Evolutionary conservation across 371 early-diverging fungal genomes (phyloP), one percentile per base, ranked within the genome.

Genomic region (Mortierella sp.): DNA sequence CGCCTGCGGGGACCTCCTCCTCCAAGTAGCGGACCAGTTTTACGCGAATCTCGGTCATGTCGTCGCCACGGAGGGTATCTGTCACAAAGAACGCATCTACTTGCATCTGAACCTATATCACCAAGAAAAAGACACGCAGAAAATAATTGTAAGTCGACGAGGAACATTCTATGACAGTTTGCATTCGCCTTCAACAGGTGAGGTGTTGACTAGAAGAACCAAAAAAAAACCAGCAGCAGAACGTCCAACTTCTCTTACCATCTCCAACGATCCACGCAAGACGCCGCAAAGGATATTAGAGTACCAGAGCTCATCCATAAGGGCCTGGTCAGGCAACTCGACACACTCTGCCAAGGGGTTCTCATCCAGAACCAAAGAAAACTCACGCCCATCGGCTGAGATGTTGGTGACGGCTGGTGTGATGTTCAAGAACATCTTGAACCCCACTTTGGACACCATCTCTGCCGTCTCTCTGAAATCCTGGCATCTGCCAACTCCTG

Each of bases 281-380:
- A 99, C 96, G 8, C 99, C 99, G 82, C 97, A 97, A 70, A 98
- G 91, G 44, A 98, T 93, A 81, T 99, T 99, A 24, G 97, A 97
- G 87, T 98, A 99, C 97, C 97, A 98, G 78, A 99, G 90, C 41
- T 96, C 97, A 24, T 93, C 95, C 68, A 92, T 88, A n/a, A 94
- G 82, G 0, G 96, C 96, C 70, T 91, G 91, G 80, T 96, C 96
- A 16, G 96, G 95, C 74, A 96, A 87, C 80, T 96, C 96, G 60
- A 96, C 96, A 89, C 94, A 98, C 83, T 99, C 99, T 73, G 97
- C 93, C 76, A 99, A 88, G 14, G 99, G 99, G 83, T 99, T 99
- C 55, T 99, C 98, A 27, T 98, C 98, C 70, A 99, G 88, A 0
- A 97, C 83, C 38, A 99, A 89, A 18, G 96, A 96, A 81, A 97